These are phyloP conservation scores for Baffinella frigidus DNA, from an alignment of 208 protist species.

Conservation along the genomic window DNA sequence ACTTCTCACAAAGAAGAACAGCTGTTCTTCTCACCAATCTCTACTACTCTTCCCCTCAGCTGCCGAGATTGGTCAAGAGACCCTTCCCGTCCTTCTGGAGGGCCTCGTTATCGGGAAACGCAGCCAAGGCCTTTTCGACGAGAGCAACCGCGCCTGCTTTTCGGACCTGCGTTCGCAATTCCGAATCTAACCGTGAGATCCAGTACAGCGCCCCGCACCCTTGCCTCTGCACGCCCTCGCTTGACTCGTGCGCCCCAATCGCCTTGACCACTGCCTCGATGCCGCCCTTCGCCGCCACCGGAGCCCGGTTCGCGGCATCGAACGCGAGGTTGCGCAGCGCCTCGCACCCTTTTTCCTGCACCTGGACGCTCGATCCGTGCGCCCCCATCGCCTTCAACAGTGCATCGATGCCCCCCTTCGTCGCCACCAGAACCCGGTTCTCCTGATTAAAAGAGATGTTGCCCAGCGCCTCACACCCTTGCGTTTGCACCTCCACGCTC, in stretches of 20 bases:
- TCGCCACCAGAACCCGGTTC: constrained; percentile 30
- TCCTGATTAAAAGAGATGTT: background rate
- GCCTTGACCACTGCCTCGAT: background rate
- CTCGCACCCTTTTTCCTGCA: constrained; percentile 36
- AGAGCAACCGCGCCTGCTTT: too few relatives aligned
- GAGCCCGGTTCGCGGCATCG: background rate
- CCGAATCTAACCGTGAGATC: too few relatives aligned
- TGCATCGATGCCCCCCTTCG: background rate
- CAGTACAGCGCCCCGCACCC: too few relatives aligned
- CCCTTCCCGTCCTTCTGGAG: too few relatives aligned
- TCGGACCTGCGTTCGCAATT: too few relatives aligned
- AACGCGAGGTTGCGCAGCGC: constrained; percentile 4
- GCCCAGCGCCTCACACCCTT: background rate
- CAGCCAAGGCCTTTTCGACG: too few relatives aligned
- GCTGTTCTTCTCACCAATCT: too few relatives aligned
- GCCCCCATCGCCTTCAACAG: background rate
- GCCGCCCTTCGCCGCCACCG: background rate
- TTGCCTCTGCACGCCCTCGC: too few relatives aligned
- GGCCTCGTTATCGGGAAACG: too few relatives aligned
- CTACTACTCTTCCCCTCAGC: too few relatives aligned
- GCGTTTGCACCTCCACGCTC: background rate
- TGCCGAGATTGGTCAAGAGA: too few relatives aligned
- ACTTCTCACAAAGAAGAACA: too few relatives aligned
- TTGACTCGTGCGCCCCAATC: background rate
- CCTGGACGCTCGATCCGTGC: background rate